These are phyloP conservation scores for Russula virescens DNA, from an alignment of 768 basidiomycete species.

Conservation along the genomic window DNA sequence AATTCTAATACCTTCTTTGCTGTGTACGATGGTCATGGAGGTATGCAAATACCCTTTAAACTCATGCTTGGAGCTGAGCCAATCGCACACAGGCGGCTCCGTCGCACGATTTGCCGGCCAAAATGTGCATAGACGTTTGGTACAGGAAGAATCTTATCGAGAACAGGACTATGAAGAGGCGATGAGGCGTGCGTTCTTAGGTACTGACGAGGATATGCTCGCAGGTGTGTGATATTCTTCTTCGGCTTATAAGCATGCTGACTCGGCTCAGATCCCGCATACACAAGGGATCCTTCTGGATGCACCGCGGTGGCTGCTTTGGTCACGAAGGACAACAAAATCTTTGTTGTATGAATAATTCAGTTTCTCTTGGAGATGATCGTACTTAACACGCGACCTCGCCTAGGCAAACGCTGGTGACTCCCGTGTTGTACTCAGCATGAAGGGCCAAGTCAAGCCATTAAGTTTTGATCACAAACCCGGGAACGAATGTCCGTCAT, in stretches of 20 bases:
- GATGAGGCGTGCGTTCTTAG: slow-evolving; percentile 84
- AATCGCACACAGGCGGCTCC: slow-evolving; percentile 50
- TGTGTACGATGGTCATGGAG: slow-evolving; percentile 98
- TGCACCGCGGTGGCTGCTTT: slow-evolving; percentile 92
- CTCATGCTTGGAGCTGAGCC: slow-evolving; percentile 10
- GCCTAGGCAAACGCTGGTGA: slow-evolving; percentile 94
- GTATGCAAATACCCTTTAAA: slow-evolving; percentile 38
- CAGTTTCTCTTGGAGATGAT: background rate
- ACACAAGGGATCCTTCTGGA: slow-evolving; percentile 88
- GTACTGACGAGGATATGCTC: slow-evolving; percentile 91
- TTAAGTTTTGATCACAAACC: slow-evolving; percentile 97
- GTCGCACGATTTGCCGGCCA: slow-evolving; percentile 86
- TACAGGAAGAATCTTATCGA: slow-evolving; percentile 66
- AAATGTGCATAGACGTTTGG: slow-evolving; percentile 73
- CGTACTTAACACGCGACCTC: slow-evolving; percentile 30
- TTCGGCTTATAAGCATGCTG: background rate
- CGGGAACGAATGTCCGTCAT: slow-evolving; percentile 63
- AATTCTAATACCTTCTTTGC: slow-evolving; percentile 80
- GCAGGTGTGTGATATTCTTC: slow-evolving; percentile 48
- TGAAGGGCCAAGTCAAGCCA: slow-evolving; percentile 81
- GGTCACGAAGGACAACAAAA: slow-evolving; percentile 76
- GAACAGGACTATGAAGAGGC: slow-evolving; percentile 66
- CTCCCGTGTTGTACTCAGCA: slow-evolving; percentile 81
- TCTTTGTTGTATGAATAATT: slow-evolving; percentile 62
- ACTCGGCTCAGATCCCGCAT: slow-evolving; percentile 60